Percentiles rank a stretch among this genome's conserved stretches.
These are phyloP conservation scores for Datura wrightii DNA, from an alignment of 257 asterid genomes.

Conservation along the genomic window DNA sequence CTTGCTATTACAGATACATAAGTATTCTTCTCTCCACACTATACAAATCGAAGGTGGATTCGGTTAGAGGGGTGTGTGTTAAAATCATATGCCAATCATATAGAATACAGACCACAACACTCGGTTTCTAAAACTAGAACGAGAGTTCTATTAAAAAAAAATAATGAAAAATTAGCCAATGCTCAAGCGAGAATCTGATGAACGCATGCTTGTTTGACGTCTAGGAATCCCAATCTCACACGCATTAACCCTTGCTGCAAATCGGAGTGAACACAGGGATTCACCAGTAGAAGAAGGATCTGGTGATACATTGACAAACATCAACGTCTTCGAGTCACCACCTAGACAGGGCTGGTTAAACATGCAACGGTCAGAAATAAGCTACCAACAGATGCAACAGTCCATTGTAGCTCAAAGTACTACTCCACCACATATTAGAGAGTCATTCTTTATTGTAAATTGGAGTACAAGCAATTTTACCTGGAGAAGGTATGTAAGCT, in stretches of 20 bases:
- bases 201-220: slow-evolving; percentile 80
- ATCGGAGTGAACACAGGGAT: slow-evolving; percentile 92
- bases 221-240: slow-evolving; percentile 96
- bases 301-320: slow-evolving; percentile 92
- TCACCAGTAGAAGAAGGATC: slow-evolving; percentile 85
- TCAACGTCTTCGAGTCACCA: slow-evolving; percentile 91
- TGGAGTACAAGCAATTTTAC: slow-evolving; percentile 41
- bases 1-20: slow-evolving; percentile 42
- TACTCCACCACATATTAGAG: neutral
- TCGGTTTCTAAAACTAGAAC: slow-evolving; percentile 41
- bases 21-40: slow-evolving; percentile 49
- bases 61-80: slow-evolving; percentile 52
- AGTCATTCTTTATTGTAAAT: neutral
- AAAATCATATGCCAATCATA: slow-evolving; percentile 44
- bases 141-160: slow-evolving; percentile 31
- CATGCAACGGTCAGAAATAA: slow-evolving; percentile 30
- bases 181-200: slow-evolving; percentile 81
- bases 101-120: slow-evolving; percentile 52
- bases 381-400: slow-evolving; percentile 7
- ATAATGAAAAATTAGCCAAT: slow-evolving; percentile 58
- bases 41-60: slow-evolving; percentile 60
- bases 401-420: neutral
- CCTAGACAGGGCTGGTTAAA: slow-evolving; percentile 90
- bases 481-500: slow-evolving; percentile 99
- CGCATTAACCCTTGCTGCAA: slow-evolving; percentile 91